A percentile compares a stretch with the other conserved stretches of the same genome.
Conservation (phyloP, 768 basidiomycete genomes). For the Nevesoporus exiguus region DNA sequence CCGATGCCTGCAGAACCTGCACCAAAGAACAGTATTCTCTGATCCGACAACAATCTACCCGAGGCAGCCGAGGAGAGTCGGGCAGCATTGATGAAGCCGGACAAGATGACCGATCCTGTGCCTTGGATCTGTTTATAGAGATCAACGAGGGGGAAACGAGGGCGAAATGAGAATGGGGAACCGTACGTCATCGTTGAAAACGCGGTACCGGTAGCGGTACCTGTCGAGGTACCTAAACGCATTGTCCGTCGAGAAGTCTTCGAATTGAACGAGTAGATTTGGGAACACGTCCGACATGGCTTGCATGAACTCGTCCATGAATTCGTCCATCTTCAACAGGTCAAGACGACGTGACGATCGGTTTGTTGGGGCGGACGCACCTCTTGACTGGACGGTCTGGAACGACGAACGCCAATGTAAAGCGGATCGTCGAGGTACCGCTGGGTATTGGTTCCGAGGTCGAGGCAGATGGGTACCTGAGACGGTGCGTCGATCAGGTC, state of each 20-base stretch:
- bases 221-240: conserved; percentile 71
- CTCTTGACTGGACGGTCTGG: conserved; percentile 44
- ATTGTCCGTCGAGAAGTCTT: conserved; percentile 76
- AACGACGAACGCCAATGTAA: conserved; percentile 67
- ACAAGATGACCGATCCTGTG: conserved; percentile 73
- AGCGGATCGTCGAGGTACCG: conserved; percentile 66
- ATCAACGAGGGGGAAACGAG: not conserved
- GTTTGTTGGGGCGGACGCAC: conserved; percentile 23
- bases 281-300: conserved; percentile 66
- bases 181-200: conserved; percentile 70
- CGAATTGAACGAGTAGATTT: conserved; percentile 66
- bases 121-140: conserved; percentile 51
- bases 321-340: conserved; percentile 56
- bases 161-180: not conserved
- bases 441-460: conserved; percentile 75
- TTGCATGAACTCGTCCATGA: conserved; percentile 76
- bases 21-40: conserved; percentile 55
- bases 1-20: conserved; percentile 54
- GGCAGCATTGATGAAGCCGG: conserved; percentile 73
- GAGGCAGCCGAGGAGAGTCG: conserved; percentile 51
- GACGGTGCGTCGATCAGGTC: not conserved
- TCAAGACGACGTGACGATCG: not conserved
- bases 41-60: conserved; percentile 41
- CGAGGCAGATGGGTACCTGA: conserved; percentile 62
- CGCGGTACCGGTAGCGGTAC: conserved; percentile 54